Evolutionary conservation across 768 basidiomycete genomes (phyloP).

Genomic region (Suillus variegatus): DNA sequence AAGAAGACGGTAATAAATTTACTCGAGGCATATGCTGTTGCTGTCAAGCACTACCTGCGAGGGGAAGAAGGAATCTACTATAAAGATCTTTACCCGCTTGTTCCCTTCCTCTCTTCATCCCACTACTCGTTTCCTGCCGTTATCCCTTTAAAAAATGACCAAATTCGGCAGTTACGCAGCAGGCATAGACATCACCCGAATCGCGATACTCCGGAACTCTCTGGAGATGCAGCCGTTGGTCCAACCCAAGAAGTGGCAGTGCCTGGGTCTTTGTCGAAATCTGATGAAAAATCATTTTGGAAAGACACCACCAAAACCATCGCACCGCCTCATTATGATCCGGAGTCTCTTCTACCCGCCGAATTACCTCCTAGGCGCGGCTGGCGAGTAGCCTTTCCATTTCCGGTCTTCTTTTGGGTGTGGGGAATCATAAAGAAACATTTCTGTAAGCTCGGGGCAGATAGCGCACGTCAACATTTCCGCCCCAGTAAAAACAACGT

Average conservation of each 20-base stretch:
- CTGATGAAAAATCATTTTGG: no score
- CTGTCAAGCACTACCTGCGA: constrained; percentile 70
- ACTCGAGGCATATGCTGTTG: constrained; percentile 62
- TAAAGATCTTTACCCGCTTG: constrained; percentile 61
- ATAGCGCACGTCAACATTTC: background rate
- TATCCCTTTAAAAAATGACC: constrained; percentile 31
- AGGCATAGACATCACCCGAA: no score
- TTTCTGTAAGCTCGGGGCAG: background rate
- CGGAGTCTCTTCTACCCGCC: background rate
- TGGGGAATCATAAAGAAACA: background rate
- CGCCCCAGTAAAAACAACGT: constrained; percentile 46
- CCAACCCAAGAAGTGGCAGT: background rate
- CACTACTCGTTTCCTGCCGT: constrained; percentile 56
- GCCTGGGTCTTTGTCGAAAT: background rate
- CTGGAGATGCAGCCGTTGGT: no score
- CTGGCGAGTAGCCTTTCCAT: background rate
- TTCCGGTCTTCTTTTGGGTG: background rate
- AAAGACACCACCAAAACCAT: background rate
- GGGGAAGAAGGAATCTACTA: constrained; percentile 44
- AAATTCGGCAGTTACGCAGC: background rate
- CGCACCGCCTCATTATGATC: background rate
- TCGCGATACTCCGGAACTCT: no score
- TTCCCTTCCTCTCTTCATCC: constrained; percentile 65
- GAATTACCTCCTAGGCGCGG: background rate
- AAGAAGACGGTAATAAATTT: constrained; percentile 72